phyloP scores from a whole-genome alignment of 2,329 filamentous ascomycete genomes.

The Aspergillus caelatus region DNA sequence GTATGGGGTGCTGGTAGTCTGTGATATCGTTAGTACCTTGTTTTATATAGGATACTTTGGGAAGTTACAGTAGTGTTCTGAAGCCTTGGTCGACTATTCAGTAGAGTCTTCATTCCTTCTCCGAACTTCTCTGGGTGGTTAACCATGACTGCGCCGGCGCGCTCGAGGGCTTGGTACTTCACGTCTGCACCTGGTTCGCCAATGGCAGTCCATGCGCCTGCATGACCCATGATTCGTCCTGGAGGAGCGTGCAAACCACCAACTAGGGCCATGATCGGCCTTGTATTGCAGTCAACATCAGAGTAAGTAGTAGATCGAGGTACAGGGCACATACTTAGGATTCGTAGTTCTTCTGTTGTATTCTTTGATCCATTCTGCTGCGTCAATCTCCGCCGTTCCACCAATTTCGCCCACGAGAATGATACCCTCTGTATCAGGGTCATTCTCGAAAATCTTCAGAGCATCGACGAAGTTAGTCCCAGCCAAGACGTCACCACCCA shows the following conservation, averaged over 20 bases:
- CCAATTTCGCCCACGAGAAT: slow-evolving; percentile 74
- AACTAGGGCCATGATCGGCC: slow-evolving; percentile 72
- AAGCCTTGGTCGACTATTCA: slow-evolving; percentile 47
- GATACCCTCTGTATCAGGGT: slow-evolving; percentile 70
- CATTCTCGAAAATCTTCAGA: slow-evolving; percentile 66
- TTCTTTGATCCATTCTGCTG: slow-evolving; percentile 71
- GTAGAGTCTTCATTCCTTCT: slow-evolving; percentile 63
- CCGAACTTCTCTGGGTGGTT: slow-evolving; percentile 78
- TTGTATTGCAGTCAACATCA: slow-evolving; percentile 34
- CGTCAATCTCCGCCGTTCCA: slow-evolving; percentile 69
- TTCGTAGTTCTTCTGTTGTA: slow-evolving; percentile 61
- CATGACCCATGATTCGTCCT: slow-evolving; percentile 75
- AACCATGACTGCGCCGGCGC: slow-evolving; percentile 69
- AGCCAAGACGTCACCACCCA: slow-evolving; percentile 74
- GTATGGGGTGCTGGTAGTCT: slow-evolving; percentile 23
- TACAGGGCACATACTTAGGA: slow-evolving; percentile 60
- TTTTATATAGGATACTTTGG: not conserved
- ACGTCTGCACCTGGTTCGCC: slow-evolving; percentile 65
- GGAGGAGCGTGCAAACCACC: slow-evolving; percentile 66
- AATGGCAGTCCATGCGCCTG: slow-evolving; percentile 70
- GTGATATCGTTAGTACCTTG: slow-evolving; percentile 1
- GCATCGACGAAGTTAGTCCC: slow-evolving; percentile 76
- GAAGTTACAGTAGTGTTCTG: slow-evolving; percentile 26
- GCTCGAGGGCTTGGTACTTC: slow-evolving; percentile 69
- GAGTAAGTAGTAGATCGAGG: not conserved